Percentiles rank a stretch among this genome's conserved stretches.
Evolutionary conservation across 768 basidiomycete species (phyloP).

Genomic region (Candolleomyces efflorescens): DNA sequence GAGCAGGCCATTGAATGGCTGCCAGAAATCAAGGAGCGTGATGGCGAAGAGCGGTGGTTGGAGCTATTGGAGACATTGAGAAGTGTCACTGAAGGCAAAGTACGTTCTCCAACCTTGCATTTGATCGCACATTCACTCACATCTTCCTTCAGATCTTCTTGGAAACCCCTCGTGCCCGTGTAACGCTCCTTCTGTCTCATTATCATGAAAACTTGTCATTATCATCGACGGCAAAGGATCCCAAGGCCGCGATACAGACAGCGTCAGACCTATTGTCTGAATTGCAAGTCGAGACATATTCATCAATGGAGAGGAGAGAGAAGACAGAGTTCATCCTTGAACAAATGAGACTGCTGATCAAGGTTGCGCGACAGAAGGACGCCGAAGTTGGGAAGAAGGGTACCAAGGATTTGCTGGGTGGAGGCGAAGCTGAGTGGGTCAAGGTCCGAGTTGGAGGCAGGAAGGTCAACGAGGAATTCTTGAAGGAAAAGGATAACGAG

Average conservation of each 20-base stretch:
- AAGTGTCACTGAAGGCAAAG: constrained; percentile 95
- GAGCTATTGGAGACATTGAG: constrained; percentile 87
- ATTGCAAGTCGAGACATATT: constrained; percentile 98
- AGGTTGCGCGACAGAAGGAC: constrained; percentile 75
- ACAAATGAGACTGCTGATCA: constrained; percentile 89
- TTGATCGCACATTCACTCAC: neutral
- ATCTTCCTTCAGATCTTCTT: constrained; percentile 72
- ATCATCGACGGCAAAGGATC: constrained; percentile 37
- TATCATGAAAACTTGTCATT: constrained; percentile 74
- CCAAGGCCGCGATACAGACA: constrained; percentile 72
- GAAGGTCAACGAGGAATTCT: constrained; percentile 90
- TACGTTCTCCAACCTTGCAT: constrained; percentile 26
- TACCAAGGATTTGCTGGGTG: constrained; percentile 57
- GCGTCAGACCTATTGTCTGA: constrained; percentile 93
- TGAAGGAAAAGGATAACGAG: constrained; percentile 86
- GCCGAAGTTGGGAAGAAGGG: constrained; percentile 56
- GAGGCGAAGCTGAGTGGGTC: constrained; percentile 88
- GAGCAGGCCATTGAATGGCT: constrained; percentile 83
- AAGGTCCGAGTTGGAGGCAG: constrained; percentile 88
- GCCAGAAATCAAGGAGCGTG: constrained; percentile 62
- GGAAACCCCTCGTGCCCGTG: constrained; percentile 92
- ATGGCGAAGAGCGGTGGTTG: constrained; percentile 76
- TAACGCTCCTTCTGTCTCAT: constrained; percentile 81
- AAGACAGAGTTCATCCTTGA: constrained; percentile 98
- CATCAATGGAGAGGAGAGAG: constrained; percentile 95